Percentiles rank a stretch among this genome's conserved stretches.
Conservation (phyloP, 2,329 filamentous ascomycete species). For the Xylariaceae sp. region DNA sequence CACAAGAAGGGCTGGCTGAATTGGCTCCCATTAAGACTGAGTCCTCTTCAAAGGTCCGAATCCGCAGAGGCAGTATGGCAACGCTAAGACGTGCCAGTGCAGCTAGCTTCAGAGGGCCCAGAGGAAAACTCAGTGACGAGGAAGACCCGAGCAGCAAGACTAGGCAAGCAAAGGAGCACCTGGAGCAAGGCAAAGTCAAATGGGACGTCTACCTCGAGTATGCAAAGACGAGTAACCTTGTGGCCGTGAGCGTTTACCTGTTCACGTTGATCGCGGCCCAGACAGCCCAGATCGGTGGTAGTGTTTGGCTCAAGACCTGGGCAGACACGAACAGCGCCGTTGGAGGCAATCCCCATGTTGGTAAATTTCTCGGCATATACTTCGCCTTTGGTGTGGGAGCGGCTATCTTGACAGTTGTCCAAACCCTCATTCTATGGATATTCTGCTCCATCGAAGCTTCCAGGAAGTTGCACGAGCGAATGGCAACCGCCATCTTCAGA, state of each 20-base stretch:
- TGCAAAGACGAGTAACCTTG: constrained; percentile 86
- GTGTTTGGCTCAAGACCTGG: constrained; percentile 92
- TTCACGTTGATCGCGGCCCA: constrained; percentile 73
- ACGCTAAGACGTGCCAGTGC: constrained; percentile 87
- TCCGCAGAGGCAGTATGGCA: constrained; percentile 62
- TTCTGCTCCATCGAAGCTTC: constrained; percentile 99
- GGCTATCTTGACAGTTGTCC: constrained; percentile 76
- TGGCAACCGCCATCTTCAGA: constrained; percentile 95
- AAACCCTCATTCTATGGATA: constrained; percentile 96
- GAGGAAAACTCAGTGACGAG: constrained; percentile 80
- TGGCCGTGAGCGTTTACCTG: constrained; percentile 77
- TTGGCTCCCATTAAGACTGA: constrained; percentile 67
- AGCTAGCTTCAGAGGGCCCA: constrained; percentile 79
- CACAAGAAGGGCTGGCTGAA: constrained; percentile 70
- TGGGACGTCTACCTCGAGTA: constrained; percentile 95
- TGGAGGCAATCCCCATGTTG: constrained; percentile 68
- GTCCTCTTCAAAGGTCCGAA: constrained; percentile 45
- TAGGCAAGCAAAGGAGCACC: constrained; percentile 79
- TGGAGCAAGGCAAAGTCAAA: constrained; percentile 95
- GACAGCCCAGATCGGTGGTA: constrained; percentile 74
- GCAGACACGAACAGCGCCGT: constrained; percentile 68
- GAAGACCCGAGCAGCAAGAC: constrained; percentile 71
- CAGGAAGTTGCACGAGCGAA: constrained; percentile 90
- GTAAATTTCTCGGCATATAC: constrained; percentile 91
- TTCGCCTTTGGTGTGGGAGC: constrained; percentile 90